Conservation (phyloP, 2,329 filamentous ascomycete genomes). For the Xylariales sp. region DNA sequence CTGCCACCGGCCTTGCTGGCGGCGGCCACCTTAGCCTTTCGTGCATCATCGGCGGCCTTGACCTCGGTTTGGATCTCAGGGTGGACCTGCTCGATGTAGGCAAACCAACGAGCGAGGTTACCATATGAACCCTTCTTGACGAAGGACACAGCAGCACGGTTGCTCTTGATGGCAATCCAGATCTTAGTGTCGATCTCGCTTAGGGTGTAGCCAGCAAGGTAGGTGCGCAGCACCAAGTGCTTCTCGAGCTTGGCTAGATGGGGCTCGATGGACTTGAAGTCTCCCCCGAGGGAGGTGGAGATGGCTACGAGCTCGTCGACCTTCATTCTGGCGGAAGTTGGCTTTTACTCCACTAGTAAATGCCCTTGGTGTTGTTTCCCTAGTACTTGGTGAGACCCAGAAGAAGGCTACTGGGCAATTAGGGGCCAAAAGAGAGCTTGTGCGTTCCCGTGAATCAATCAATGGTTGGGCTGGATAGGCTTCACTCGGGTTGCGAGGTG, state of each 20-base stretch:
- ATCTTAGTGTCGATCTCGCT: conserved; percentile 75
- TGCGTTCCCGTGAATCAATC: too few species aligned
- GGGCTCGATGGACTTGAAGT: conserved; percentile 80
- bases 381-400: too few species aligned
- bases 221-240: conserved; percentile 81
- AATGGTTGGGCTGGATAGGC: too few species aligned
- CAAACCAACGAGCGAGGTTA: conserved; percentile 84
- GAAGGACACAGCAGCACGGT: conserved; percentile 77
- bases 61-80: conserved; percentile 70
- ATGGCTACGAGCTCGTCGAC: conserved; percentile 50
- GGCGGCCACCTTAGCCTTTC: conserved; percentile 63
- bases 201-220: conserved; percentile 76
- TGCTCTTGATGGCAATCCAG: conserved; percentile 78
- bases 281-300: conserved; percentile 48
- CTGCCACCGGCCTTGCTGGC: conserved; percentile 74
- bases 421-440: too few species aligned
- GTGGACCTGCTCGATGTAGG: conserved; percentile 76
- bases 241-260: conserved; percentile 75
- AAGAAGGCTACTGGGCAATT: too few species aligned
- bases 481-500: too few species aligned
- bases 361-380: too few species aligned
- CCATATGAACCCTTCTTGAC: conserved; percentile 72
- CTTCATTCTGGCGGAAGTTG: too few species aligned
- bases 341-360: too few species aligned
- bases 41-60: conserved; percentile 64